Percentiles rank a stretch among this genome's conserved stretches.
These are phyloP conservation scores for Erythrobasidium hasegawianum DNA, from an alignment of 1,284 basidiomycete genomes.

Conservation along the genomic window DNA sequence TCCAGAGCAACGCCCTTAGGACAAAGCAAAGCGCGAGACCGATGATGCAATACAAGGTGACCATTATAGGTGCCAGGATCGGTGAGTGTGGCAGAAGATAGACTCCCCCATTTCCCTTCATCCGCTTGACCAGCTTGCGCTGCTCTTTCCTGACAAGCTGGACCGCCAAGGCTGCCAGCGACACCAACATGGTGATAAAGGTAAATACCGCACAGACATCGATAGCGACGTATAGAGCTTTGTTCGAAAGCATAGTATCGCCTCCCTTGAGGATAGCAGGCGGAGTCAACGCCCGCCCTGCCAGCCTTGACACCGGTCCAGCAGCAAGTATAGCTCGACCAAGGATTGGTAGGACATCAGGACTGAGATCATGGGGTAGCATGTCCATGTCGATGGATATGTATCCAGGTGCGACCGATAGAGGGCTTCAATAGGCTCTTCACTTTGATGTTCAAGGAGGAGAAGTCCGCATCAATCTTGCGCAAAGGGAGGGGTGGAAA, in stretches of 20 bases:
- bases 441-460: too few species aligned
- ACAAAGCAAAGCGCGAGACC: slow-evolving; percentile 7
- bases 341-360: too few species aligned
- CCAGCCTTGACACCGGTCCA: too few species aligned
- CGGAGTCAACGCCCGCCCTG: too few species aligned
- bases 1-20: slow-evolving; percentile 14
- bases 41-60: slow-evolving; percentile 15
- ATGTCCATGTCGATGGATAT: too few species aligned
- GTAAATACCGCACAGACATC: neutral
- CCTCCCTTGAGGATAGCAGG: neutral
- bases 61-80: slow-evolving; percentile 26
- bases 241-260: neutral
- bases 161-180: slow-evolving; percentile 3
- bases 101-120: slow-evolving; percentile 4
- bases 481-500: too few species aligned
- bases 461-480: too few species aligned
- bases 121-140: slow-evolving; percentile 24
- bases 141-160: slow-evolving; percentile 30
- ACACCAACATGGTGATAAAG: neutral
- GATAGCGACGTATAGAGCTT: slow-evolving; percentile 2
- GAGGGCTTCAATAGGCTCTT: too few species aligned
- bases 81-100: slow-evolving; percentile 29
- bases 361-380: too few species aligned
- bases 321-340: too few species aligned
- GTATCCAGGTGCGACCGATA: too few species aligned